Percentiles rank a stretch among this genome's conserved stretches.
Conservation (phyloP, 2,329 filamentous ascomycete species). For the Venturiaceae sp. region DNA sequence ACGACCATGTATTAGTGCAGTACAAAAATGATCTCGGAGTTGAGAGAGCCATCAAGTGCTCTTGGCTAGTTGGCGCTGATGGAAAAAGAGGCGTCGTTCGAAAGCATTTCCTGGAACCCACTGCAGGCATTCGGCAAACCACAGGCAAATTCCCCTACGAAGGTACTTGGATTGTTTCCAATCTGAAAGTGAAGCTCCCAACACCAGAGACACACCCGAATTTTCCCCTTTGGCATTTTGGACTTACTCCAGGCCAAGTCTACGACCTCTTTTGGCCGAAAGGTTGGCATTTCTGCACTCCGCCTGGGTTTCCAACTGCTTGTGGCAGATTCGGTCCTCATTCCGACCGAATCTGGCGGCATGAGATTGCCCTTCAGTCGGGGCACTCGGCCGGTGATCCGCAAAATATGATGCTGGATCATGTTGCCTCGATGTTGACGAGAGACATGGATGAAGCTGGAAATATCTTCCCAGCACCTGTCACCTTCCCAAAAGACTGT, state of each 20-base stretch:
- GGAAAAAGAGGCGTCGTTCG: neutral
- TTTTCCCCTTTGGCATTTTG: constrained; percentile 38
- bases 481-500: no score
- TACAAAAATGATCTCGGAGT: no score
- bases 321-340: constrained; percentile 34
- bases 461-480: no score
- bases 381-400: no score
- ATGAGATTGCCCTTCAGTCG: no score
- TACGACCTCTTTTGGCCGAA: constrained; percentile 39
- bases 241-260: constrained; percentile 35
- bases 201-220: constrained; percentile 18
- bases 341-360: constrained; percentile 24
- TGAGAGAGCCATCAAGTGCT: no score
- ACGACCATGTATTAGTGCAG: no score
- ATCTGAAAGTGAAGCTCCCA: neutral
- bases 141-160: neutral
- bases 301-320: constrained; percentile 31
- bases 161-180: neutral
- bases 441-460: no score
- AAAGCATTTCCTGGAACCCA: neutral
- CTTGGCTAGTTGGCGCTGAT: neutral
- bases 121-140: neutral
- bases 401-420: no score
- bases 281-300: constrained; percentile 35
- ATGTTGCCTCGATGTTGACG: no score